These are phyloP conservation scores for Mucor irregularis DNA, from an alignment of 371 early-diverging fungal genomes.

Conservation along the genomic window DNA sequence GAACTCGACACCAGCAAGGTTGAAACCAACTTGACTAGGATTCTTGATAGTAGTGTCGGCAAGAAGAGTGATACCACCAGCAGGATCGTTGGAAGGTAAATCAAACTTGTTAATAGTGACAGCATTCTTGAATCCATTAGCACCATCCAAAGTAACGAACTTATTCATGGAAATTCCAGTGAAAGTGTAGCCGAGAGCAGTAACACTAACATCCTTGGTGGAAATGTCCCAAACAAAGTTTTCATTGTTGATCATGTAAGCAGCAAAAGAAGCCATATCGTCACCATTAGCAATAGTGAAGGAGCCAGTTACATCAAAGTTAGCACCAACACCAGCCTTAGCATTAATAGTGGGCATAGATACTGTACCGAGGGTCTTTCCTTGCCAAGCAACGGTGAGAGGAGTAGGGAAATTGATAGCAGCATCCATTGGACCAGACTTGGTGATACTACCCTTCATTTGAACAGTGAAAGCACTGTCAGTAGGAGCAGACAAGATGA, in stretches of 20 bases:
- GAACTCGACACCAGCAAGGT: conserved; percentile 36
- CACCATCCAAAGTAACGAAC: conserved; percentile 52
- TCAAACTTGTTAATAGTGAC: conserved; percentile 58
- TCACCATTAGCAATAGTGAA: conserved; percentile 46
- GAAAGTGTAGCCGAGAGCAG: conserved; percentile 58
- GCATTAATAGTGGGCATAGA: conserved; percentile 51
- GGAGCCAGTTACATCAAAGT: conserved; percentile 44
- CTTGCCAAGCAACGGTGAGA: conserved; percentile 54
- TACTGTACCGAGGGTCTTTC: conserved; percentile 46
- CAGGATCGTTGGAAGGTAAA: conserved; percentile 59
- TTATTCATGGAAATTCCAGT: conserved; percentile 54
- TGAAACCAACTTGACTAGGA: conserved; percentile 63
- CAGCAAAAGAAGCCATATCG: conserved; percentile 53
- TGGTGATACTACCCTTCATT: conserved; percentile 56
- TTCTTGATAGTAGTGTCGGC: conserved; percentile 50
- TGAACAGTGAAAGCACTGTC: conserved; percentile 51
- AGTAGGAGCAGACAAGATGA: conserved; percentile 52
- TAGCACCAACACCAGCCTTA: conserved; percentile 49
- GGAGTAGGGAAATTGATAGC: conserved; percentile 52
- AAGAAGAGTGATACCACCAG: conserved; percentile 56
- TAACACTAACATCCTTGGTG: conserved; percentile 50
- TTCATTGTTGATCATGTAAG: conserved; percentile 57
- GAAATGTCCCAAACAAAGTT: conserved; percentile 59
- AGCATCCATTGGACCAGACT: conserved; percentile 67
- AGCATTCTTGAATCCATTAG: conserved; percentile 53